A percentile compares a stretch with the other conserved stretches of the same genome.
Conservation (phyloP, 352 stramenopile genomes). For the Pythium aquatile region DNA sequence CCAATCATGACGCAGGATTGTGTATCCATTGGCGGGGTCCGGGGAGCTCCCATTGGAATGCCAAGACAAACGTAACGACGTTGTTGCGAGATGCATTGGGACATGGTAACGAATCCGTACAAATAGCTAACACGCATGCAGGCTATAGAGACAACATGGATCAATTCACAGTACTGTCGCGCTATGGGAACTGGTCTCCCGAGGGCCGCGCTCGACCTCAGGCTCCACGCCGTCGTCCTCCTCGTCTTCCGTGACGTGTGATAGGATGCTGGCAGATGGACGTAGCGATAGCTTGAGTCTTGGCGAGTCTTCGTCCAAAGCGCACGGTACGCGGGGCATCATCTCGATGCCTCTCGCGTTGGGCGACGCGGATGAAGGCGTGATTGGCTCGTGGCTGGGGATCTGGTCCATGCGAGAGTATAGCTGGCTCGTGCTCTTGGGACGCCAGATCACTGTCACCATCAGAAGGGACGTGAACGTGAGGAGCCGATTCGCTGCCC, state of each 20-base stretch:
- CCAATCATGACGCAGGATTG: background rate
- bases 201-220: conserved; percentile 9
- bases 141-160: background rate
- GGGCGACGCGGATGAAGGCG: conserved; percentile 43
- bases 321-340: conserved; percentile 55
- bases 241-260: conserved; percentile 12
- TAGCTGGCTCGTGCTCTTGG: conserved; percentile 55
- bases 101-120: background rate
- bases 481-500: conserved; percentile 68
- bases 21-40: background rate
- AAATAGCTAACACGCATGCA: background rate
- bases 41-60: too few relatives aligned
- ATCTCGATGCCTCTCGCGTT: conserved; percentile 48
- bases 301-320: conserved; percentile 35
- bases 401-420: conserved; percentile 84
- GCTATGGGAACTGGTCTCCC: background rate
- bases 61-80: background rate
- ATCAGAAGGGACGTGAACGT: conserved; percentile 67
- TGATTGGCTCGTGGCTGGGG: conserved; percentile 59
- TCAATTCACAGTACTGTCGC: background rate
- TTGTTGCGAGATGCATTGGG: background rate
- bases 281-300: background rate
- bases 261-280: background rate
- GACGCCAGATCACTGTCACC: conserved; percentile 75
- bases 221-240: conserved; percentile 9